A percentile compares a stretch with the other conserved stretches of the same genome.
Evolutionary conservation across 1,139 yeast genomes (phyloP).

Genomic region (Maudiozyma humilis): DNA sequence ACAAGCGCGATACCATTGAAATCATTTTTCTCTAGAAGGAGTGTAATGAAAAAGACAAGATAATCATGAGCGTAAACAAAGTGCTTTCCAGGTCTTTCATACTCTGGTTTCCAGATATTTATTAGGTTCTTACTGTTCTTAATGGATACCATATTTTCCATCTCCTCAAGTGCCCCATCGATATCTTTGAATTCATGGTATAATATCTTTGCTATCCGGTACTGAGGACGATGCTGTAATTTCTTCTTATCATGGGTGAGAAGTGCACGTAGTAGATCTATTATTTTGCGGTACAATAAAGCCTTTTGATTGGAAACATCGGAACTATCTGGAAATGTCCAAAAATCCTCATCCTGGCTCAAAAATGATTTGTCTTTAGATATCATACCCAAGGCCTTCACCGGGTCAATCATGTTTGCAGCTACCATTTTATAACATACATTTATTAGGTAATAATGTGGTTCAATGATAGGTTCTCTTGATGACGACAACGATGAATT

Average conservation of each 20-base stretch:
- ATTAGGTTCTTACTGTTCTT: slow-evolving; percentile 67
- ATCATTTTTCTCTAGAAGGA: slow-evolving; percentile 50
- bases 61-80: slow-evolving; percentile 71
- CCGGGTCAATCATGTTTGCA: slow-evolving; percentile 31
- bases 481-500: slow-evolving; percentile 35
- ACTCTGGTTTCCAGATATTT: slow-evolving; percentile 88
- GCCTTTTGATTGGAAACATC: slow-evolving; percentile 11
- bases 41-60: slow-evolving; percentile 51
- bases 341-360: slow-evolving; percentile 18
- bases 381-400: slow-evolving; percentile 37
- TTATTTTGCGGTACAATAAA: slow-evolving; percentile 29
- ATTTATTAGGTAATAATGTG: slow-evolving; percentile 61
- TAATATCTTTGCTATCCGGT: slow-evolving; percentile 57
- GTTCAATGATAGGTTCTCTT: slow-evolving; percentile 59
- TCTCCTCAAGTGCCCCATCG: slow-evolving; percentile 52
- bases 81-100: slow-evolving; percentile 89
- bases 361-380: slow-evolving; percentile 32
- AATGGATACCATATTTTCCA: slow-evolving; percentile 55
- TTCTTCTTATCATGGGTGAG: slow-evolving; percentile 60
- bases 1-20: slow-evolving; percentile 50
- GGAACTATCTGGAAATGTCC: slow-evolving; percentile 13
- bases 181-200: slow-evolving; percentile 47
- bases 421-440: slow-evolving; percentile 50
- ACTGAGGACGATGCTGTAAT: slow-evolving; percentile 90
- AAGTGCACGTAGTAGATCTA: slow-evolving; percentile 36